Evolutionary conservation across 306 rosid species (phyloP), one percentile per base, ranked within the genome.

Genomic region (Mucuna pruriens): DNA sequence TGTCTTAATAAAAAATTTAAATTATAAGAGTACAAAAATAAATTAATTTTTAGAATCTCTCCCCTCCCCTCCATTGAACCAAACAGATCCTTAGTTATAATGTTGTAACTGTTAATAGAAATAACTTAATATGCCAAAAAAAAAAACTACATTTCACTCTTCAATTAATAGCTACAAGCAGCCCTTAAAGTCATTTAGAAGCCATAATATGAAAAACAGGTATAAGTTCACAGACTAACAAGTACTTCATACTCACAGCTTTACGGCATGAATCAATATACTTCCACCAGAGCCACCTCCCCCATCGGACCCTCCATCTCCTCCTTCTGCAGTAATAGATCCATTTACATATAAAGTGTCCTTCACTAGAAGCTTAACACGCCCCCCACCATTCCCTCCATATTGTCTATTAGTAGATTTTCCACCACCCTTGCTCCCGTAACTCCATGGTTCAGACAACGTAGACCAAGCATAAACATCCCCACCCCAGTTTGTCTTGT

Each of bases 251-350:
- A 93, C 99, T 95, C 86, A 95, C 99, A 95, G 86, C 88, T 95
- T 95, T 83, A 89, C 51, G 42, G 99, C 94, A 85, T 86, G 79
- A 19, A 95, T 76, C 34, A 82, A 65, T 76, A 95, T 91, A 86
- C 99, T 95, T 90, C 99, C 99, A 34, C 99, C 99, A 31, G 99
- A 95, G 70, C 99, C 99, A 61, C 99, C 99, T 76, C 99, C 99
- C 5, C 92, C 92, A 76, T 87, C 84, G 82, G 87, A 76, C 75
- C 94, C 99, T 6, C 96, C 97, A 73, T 89, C 82, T 68, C 99
- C 99, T 75, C 99, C 99, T 87, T 91, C 92, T 70, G 96, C 90
- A 76, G 89, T 85, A 70, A 93, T 80, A 54, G 97, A 91, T 34
- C 99, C 99, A 84, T 93, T 91, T 83, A 91, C 51, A 73, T 86